These are phyloP conservation scores for Phytophthora litchii DNA, from an alignment of 352 stramenopile species.

Conservation along the genomic window DNA sequence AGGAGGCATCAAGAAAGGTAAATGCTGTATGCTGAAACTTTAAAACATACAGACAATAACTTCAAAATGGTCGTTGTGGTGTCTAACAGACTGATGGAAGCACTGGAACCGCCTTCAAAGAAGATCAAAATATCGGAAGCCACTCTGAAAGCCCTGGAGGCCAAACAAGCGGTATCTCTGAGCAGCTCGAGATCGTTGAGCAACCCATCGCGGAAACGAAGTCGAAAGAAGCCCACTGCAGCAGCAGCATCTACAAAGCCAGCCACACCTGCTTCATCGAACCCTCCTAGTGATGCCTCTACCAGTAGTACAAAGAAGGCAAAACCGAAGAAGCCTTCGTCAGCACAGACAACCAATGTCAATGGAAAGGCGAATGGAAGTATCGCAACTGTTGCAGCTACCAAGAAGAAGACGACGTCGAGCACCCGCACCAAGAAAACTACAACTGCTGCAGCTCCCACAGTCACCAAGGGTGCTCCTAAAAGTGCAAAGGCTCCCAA, in stretches of 20 bases:
- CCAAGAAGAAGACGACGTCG: conserved; percentile 20
- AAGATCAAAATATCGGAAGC: conserved; percentile 44
- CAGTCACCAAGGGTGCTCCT: conserved; percentile 5
- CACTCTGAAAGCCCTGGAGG: conserved; percentile 32
- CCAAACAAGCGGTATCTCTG: conserved; percentile 14
- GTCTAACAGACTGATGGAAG: conserved; percentile 30
- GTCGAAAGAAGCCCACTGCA: conserved; percentile 41
- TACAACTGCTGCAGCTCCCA: conserved; percentile 1
- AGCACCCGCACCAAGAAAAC: conserved; percentile 19
- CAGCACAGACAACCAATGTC: conserved; percentile 11
- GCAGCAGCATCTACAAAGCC: conserved; percentile 6
- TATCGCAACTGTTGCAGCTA: neutral
- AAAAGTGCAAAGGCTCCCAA: conserved; percentile 14
- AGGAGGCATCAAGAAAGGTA: conserved; percentile 37
- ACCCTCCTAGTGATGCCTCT: conserved; percentile 9
- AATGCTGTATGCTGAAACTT: neutral
- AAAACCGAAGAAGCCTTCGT: conserved; percentile 15
- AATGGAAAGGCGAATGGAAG: conserved; percentile 23
- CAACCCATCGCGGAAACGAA: conserved; percentile 29
- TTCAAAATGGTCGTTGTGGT: neutral
- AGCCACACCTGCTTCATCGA: conserved; percentile 17
- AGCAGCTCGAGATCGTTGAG: conserved; percentile 12
- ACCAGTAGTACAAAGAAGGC: conserved; percentile 10
- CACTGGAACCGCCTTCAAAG: conserved; percentile 43
- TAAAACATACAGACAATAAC: neutral